Conservation (phyloP, 192 early-diverging fungal species). For the Coemansia sp. region DNA sequence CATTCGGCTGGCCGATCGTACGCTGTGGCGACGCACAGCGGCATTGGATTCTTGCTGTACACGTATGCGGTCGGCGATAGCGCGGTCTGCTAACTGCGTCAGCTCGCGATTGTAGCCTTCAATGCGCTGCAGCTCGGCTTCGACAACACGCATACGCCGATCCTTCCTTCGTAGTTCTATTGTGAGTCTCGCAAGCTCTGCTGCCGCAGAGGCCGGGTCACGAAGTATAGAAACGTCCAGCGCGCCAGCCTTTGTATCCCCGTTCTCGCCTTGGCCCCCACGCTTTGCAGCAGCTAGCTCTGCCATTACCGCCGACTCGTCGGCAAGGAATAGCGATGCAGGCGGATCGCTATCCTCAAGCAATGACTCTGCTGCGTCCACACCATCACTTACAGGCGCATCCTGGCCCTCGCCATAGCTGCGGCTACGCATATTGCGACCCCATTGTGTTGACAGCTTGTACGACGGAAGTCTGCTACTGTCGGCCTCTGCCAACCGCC, state of each 20-base stretch:
- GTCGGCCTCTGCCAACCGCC: constrained; percentile 39
- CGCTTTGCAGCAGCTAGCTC: constrained; percentile 14
- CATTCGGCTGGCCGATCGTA: constrained; percentile 16
- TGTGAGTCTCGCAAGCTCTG: constrained; percentile 24
- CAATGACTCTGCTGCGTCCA: not conserved
- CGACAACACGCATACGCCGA: constrained; percentile 6
- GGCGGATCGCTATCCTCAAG: constrained; percentile 33
- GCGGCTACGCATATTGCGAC: constrained; percentile 32
- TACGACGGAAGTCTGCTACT: constrained; percentile 43
- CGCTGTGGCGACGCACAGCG: constrained; percentile 15
- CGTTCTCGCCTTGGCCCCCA: not conserved
- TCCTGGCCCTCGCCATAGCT: constrained; percentile 26
- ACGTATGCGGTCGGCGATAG: constrained; percentile 21
- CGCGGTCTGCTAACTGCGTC: constrained; percentile 31
- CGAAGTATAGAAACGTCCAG: constrained; percentile 13
- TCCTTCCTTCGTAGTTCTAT: constrained; percentile 17
- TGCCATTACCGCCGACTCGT: constrained; percentile 28
- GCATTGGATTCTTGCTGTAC: constrained; percentile 29
- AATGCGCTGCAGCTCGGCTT: constrained; percentile 21
- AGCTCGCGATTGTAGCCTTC: constrained; percentile 33
- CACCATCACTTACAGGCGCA: not conserved
- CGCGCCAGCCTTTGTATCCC: not conserved
- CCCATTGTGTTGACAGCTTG: constrained; percentile 40
- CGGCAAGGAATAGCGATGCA: constrained; percentile 31
- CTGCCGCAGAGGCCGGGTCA: constrained; percentile 10